Percentiles rank a stretch among this genome's conserved stretches.
phyloP scores from a whole-genome alignment of 2,329 filamentous ascomycete species.

The Stemphylium vesicarium region DNA sequence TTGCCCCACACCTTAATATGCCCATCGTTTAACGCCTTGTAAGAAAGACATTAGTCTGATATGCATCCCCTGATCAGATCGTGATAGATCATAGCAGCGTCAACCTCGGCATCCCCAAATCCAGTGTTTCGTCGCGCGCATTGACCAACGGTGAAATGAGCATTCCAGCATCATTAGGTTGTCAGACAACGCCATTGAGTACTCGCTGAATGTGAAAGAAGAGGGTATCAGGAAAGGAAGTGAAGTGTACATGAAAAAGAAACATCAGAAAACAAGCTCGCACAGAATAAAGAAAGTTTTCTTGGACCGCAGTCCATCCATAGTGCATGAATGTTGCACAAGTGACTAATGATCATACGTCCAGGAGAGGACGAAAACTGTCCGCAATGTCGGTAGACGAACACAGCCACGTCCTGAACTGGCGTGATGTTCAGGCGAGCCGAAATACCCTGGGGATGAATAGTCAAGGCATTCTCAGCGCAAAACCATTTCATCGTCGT shows the following conservation, averaged over 20 bases:
- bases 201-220: conserved; percentile 11
- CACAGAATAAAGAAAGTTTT: neutral
- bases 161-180: conserved; percentile 31
- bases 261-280: neutral
- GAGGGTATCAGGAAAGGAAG: conserved; percentile 8
- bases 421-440: neutral
- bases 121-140: conserved; percentile 4
- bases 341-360: neutral
- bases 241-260: conserved; percentile 11
- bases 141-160: conserved; percentile 19
- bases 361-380: neutral
- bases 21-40: neutral
- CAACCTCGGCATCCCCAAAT: conserved; percentile 1
- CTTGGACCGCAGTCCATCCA: neutral
- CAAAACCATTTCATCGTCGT: conserved; percentile 14
- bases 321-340: neutral
- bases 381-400: neutral
- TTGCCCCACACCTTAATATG: conserved; percentile 1
- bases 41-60: neutral
- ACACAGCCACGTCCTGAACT: neutral
- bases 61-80: neutral
- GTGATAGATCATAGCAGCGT: conserved; percentile 2
- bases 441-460: neutral
- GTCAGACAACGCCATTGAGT: conserved; percentile 7
- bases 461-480: conserved; percentile 39